A percentile compares a stretch with the other conserved stretches of the same genome.
Conservation (phyloP, 148 eudicot species). For the Drosera capensis region DNA sequence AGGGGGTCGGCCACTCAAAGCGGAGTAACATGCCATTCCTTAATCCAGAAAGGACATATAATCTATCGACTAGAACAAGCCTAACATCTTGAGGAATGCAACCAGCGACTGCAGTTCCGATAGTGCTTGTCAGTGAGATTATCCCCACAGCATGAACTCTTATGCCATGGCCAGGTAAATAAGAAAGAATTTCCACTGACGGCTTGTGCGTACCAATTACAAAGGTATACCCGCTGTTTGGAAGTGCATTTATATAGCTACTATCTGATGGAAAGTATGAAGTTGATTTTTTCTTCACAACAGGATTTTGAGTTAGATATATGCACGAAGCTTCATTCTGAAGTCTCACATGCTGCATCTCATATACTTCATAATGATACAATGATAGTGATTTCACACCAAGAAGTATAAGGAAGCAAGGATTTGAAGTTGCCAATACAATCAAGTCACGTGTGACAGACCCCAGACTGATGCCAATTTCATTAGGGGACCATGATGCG, state of each 20-base stretch:
- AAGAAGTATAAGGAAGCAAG: constrained; percentile 61
- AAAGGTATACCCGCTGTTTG: constrained; percentile 29
- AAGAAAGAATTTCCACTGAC: constrained; percentile 76
- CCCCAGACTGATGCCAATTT: constrained; percentile 61
- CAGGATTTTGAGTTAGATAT: constrained; percentile 48
- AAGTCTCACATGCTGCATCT: constrained; percentile 62
- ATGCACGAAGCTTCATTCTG: constrained; percentile 81
- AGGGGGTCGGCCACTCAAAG: constrained; percentile 75
- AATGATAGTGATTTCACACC: constrained; percentile 39
- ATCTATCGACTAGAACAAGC: constrained; percentile 76
- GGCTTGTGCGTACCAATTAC: constrained; percentile 95
- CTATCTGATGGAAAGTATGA: constrained; percentile 9
- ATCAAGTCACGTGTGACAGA: constrained; percentile 64
- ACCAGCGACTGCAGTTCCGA: constrained; percentile 62
- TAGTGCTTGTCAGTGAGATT: constrained; percentile 55
- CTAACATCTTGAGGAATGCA: constrained; percentile 92
- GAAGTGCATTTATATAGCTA: constrained; percentile 12
- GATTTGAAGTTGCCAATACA: constrained; percentile 76
- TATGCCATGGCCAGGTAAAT: constrained; percentile 45
- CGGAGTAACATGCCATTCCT: constrained; percentile 95
- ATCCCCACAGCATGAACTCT: constrained; percentile 54
- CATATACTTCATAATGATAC: constrained; percentile 42
- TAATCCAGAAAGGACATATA: constrained; percentile 75
- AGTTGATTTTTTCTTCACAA: constrained; percentile 14
- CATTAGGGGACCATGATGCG: constrained; percentile 66